A percentile compares a stretch with the other conserved stretches of the same genome.
phyloP scores from a whole-genome alignment of 176 grass and related monocot genomes.

The Luzula sylvatica region DNA sequence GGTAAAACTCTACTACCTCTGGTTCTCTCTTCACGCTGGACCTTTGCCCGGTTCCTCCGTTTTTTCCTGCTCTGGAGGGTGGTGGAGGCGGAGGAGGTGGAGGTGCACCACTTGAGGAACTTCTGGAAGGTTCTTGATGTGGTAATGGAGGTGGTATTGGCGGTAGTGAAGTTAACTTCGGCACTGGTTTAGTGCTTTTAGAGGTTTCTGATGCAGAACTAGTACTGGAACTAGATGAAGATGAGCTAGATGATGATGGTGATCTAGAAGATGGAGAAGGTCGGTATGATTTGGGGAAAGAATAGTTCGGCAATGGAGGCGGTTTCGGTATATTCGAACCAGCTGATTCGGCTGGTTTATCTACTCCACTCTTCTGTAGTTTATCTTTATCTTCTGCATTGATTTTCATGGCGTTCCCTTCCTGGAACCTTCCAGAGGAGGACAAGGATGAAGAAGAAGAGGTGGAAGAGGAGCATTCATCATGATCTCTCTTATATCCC shows the following conservation, averaged over 20 bases:
- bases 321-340: constrained; percentile 22
- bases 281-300: constrained; percentile 27
- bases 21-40: constrained; percentile 59
- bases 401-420: constrained; percentile 4
- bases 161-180: constrained; percentile 46
- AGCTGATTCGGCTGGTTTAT: constrained; percentile 10
- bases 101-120: constrained; percentile 13
- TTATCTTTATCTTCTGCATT: not conserved
- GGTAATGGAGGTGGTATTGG: constrained; percentile 62
- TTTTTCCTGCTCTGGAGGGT: constrained; percentile 20
- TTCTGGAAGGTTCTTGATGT: not conserved
- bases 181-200: constrained; percentile 20
- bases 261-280: constrained; percentile 38
- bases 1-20: constrained; percentile 98
- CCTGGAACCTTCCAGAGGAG: constrained; percentile 8
- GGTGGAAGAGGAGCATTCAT: constrained; percentile 76
- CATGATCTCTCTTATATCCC: constrained; percentile 19
- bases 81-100: constrained; percentile 68
- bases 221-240: constrained; percentile 12
- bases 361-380: too few relatives aligned
- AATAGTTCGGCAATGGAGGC: constrained; percentile 32
- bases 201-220: constrained; percentile 40
- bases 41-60: constrained; percentile 10
- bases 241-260: constrained; percentile 39
- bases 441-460: constrained; percentile 26